These are phyloP conservation scores for Podaxis rugospora DNA, from an alignment of 768 basidiomycete species.

Conservation along the genomic window DNA sequence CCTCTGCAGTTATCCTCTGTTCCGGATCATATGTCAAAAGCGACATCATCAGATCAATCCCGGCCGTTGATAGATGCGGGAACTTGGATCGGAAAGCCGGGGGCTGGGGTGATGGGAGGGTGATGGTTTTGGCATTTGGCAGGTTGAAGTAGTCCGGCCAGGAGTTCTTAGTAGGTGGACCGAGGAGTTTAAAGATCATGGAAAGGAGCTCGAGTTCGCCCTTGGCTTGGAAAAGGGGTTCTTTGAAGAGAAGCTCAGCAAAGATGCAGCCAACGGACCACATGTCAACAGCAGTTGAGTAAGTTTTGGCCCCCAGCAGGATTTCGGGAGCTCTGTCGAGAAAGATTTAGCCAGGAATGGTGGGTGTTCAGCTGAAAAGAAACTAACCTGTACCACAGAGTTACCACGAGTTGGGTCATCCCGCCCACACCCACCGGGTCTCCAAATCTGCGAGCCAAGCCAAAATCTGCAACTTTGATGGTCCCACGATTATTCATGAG, in stretches of 20 bases:
- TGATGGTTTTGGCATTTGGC: conserved; percentile 78
- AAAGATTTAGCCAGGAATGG: conserved; percentile 13
- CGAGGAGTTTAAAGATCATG: conserved; percentile 94
- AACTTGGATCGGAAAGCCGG: conserved; percentile 83
- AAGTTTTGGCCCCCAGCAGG: conserved; percentile 86
- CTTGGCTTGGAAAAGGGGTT: conserved; percentile 97
- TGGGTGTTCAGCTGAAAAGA: conserved; percentile 11
- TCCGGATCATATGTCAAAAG: conserved; percentile 89
- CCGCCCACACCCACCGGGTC: conserved; percentile 96
- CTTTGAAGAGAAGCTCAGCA: conserved; percentile 90
- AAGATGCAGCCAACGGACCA: conserved; percentile 99
- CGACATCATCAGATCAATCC: conserved; percentile 78
- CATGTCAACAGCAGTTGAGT: conserved; percentile 94
- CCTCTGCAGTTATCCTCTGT: conserved; percentile 80
- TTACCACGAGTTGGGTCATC: conserved; percentile 97
- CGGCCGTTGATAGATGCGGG: conserved; percentile 75
- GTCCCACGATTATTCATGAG: conserved; percentile 99
- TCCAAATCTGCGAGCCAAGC: conserved; percentile 91
- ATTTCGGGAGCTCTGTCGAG: conserved; percentile 85
- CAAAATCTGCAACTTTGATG: conserved; percentile 98
- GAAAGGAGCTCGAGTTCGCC: conserved; percentile 88
- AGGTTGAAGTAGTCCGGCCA: conserved; percentile 85
- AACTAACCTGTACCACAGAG: conserved; percentile 94
- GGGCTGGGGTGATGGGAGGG: conserved; percentile 68
- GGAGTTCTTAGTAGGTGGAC: conserved; percentile 79